Evolutionary conservation across 345 rosid species (phyloP), one percentile per base, ranked within the genome.

Genomic region (Brassica napus): DNA sequence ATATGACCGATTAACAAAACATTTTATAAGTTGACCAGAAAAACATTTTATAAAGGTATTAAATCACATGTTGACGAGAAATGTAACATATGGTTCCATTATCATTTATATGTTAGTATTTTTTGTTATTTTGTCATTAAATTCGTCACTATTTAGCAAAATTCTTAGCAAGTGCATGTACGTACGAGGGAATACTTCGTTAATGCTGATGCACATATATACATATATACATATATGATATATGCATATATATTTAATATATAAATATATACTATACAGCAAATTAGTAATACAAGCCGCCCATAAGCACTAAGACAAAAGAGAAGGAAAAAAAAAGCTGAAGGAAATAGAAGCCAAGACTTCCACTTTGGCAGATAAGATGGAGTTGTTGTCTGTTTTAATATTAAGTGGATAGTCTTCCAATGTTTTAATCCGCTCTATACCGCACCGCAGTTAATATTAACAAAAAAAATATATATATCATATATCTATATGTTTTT

Each of bases 361-460:
- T 75, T 81, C 83, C 83, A 76, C 80, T 71, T 71, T 57, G 73
- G 16, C 54, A 76, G 55, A 71, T 32, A 57, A 71, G 76, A 81
- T 75, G 83, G 68, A 58, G 55, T 32, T 57, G 77, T 75, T 58
- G 83, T 81, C 80, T 81, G 83, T 81, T 80, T 81, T 73, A 42
- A 75, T 80, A 57, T 79, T 18, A 18, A 18, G 21, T 18, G 21
- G 21, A 18, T 18, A 18, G 21, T 18, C 21, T 18, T 18, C 21
- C 21, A 18, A 18, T 18, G 21, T 18, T 18, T 18, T 18, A 18
- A 18, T 18, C 21, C 21, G 21, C 21, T 18, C 21, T 18, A 18
- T 18, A 18, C 21, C 21, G 21, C 21, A 18, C 21, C 21, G 21
- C 21, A 18, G 21, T 18, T 18, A 18, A 18, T 18, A 18, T 18